Conservation (phyloP, 768 basidiomycete genomes). For the Phaffia tasmanica region DNA sequence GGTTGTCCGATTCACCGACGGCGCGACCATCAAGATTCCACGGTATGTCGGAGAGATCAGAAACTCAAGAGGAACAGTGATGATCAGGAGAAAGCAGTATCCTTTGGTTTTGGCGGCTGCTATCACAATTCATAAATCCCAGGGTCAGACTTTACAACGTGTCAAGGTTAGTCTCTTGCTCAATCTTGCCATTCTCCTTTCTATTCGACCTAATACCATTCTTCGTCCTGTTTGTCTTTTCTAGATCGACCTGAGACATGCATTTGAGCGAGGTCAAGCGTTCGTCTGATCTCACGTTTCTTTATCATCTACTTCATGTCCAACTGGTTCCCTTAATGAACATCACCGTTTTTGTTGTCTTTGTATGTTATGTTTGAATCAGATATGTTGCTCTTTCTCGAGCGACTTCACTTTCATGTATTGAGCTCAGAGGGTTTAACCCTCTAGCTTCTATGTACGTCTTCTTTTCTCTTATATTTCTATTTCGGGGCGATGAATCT, state of each 20-base stretch:
- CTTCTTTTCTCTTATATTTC: no score
- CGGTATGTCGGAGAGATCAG: no score
- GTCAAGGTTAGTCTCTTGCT: conserved; percentile 54
- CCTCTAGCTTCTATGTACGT: no score
- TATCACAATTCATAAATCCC: conserved; percentile 73
- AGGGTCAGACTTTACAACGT: conserved; percentile 89
- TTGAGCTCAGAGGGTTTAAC: background rate
- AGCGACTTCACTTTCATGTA: conserved; percentile 13
- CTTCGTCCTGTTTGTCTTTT: background rate
- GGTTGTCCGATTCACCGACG: no score
- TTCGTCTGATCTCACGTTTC: background rate
- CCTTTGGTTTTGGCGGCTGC: conserved; percentile 19
- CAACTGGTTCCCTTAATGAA: no score
- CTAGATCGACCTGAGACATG: conserved; percentile 8
- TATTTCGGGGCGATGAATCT: no score
- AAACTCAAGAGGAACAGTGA: background rate
- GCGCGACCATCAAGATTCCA: no score
- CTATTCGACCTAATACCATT: no score
- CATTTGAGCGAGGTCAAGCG: conserved; percentile 14
- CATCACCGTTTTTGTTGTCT: no score
- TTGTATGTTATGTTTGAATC: no score
- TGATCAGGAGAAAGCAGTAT: conserved; percentile 3
- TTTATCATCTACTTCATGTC: no score
- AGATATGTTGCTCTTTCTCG: conserved; percentile 22
- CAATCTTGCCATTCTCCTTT: background rate